Percentiles rank a stretch among this genome's conserved stretches.
phyloP scores from a whole-genome alignment of 2,329 filamentous ascomycete genomes.

The Ceratocystiopsis minuta region DNA sequence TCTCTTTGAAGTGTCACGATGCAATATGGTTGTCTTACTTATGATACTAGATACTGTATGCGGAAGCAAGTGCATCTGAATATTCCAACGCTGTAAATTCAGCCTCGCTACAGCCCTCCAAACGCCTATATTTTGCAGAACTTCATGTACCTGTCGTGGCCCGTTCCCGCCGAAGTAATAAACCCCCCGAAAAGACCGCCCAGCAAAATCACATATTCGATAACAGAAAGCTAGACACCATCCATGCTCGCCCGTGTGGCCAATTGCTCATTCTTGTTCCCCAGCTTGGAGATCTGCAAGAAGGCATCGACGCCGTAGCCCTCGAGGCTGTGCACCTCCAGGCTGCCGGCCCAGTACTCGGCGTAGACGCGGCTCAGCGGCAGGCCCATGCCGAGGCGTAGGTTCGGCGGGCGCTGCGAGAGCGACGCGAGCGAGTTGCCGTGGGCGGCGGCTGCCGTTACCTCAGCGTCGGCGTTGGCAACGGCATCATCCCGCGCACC shows the following conservation, averaged over 20 bases:
- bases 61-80: no score
- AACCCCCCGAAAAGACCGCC: background rate
- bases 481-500: background rate
- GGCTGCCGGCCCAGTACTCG: constrained; percentile 90
- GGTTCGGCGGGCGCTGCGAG: constrained; percentile 65
- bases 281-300: constrained; percentile 84
- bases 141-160: no score
- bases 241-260: constrained; percentile 62
- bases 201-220: background rate
- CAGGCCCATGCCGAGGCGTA: constrained; percentile 80
- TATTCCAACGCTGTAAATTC: no score
- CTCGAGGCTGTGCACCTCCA: constrained; percentile 82
- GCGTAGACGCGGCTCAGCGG: constrained; percentile 90
- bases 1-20: background rate
- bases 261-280: constrained; percentile 95
- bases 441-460: background rate
- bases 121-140: no score
- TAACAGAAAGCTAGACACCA: constrained; percentile 33
- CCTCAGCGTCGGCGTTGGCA: no score
- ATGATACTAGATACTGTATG: constrained; percentile 1
- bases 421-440: constrained; percentile 57
- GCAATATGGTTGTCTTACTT: background rate
- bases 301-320: constrained; percentile 95
- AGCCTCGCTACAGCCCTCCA: no score
- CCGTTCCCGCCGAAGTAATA: no score